phyloP scores from a whole-genome alignment of 257 asterid species.

The Solanum clarkiae region DNA sequence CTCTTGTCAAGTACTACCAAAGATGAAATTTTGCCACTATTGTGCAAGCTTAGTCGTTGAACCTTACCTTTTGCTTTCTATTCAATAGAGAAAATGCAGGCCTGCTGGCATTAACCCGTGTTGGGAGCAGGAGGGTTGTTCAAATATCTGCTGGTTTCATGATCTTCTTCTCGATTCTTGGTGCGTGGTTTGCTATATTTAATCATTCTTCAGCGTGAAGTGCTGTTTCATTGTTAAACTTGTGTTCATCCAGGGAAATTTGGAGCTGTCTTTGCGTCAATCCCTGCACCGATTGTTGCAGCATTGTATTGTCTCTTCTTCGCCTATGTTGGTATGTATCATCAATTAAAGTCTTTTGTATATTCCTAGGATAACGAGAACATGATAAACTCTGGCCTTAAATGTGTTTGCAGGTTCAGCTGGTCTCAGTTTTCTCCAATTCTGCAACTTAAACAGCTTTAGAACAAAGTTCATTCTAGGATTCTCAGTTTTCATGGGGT shows the following conservation, averaged over 20 bases:
- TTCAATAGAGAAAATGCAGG: constrained; percentile 83
- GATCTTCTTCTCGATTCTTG: constrained; percentile 91
- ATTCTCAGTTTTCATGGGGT: constrained; percentile 85
- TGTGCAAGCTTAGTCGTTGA: background rate
- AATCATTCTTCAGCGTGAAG: background rate
- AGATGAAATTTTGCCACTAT: background rate
- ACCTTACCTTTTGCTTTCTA: background rate
- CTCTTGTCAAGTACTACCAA: background rate
- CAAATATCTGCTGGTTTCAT: constrained; percentile 95
- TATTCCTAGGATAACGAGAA: background rate
- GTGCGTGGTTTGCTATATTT: constrained; percentile 11
- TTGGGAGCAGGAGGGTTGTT: constrained; percentile 89
- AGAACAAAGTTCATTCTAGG: constrained; percentile 79
- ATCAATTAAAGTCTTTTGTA: background rate
- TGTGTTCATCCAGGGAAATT: constrained; percentile 51
- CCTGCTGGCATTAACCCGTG: constrained; percentile 71
- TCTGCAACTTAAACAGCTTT: constrained; percentile 82
- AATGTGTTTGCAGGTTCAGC: constrained; percentile 49
- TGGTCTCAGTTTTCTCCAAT: constrained; percentile 73
- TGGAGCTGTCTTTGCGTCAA: constrained; percentile 95
- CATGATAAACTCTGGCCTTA: background rate
- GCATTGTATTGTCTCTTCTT: constrained; percentile 84
- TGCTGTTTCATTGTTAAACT: background rate
- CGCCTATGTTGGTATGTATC: constrained; percentile 78
- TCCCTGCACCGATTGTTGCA: constrained; percentile 86